phyloP scores from a whole-genome alignment of 306 rosid genomes.

The Aeschynomene evenia region DNA sequence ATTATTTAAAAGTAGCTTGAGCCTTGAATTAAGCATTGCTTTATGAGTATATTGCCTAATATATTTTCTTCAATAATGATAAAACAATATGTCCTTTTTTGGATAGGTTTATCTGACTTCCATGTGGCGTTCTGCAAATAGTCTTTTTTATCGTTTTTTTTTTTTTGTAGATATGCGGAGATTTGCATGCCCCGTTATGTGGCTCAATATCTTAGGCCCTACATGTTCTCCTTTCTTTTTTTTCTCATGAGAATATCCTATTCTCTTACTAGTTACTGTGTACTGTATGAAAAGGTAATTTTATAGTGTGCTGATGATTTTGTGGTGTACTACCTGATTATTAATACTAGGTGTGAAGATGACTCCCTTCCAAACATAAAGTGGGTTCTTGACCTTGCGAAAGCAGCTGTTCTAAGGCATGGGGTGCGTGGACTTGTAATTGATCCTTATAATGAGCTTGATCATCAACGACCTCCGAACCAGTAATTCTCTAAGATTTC shows the following conservation, averaged over 20 bases:
- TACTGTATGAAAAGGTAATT: neutral
- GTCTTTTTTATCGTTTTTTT: too few relatives aligned
- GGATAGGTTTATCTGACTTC: too few relatives aligned
- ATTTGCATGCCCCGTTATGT: too few relatives aligned
- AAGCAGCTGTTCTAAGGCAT: conserved; percentile 81
- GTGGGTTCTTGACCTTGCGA: conserved; percentile 95
- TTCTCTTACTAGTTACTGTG: neutral
- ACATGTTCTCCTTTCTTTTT: too few relatives aligned
- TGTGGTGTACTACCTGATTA: conserved; percentile 24
- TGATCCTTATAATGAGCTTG: conserved; percentile 98
- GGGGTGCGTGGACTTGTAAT: conserved; percentile 96
- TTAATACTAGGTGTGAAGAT: conserved; percentile 72
- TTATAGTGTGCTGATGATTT: conserved; percentile 1
- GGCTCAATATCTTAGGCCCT: too few relatives aligned
- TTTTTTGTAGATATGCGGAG: too few relatives aligned
- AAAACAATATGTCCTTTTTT: too few relatives aligned
- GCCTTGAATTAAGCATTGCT: conserved; percentile 10
- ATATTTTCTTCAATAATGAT: neutral
- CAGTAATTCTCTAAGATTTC: conserved; percentile 58
- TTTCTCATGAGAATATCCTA: neutral
- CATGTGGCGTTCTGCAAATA: too few relatives aligned
- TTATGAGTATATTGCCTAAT: conserved; percentile 30
- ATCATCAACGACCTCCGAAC: conserved; percentile 83
- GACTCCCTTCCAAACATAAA: conserved; percentile 77
- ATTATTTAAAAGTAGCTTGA: neutral